A percentile compares a stretch with the other conserved stretches of the same genome.
Evolutionary conservation across 306 rosid species (phyloP).

Genomic region (Castanea sativa): DNA sequence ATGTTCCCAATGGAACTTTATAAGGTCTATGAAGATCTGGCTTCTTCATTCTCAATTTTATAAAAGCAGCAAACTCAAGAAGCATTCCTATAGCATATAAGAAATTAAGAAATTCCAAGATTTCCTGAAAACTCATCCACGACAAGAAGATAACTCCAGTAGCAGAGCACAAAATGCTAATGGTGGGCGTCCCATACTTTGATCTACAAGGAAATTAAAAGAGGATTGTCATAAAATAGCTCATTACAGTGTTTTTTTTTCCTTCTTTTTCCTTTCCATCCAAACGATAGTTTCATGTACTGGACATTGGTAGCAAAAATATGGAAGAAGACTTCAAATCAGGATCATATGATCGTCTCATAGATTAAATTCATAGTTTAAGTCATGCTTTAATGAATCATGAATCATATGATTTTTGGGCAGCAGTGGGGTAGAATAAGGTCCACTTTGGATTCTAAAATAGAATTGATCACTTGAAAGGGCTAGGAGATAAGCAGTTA

Average conservation of each 20-base stretch:
- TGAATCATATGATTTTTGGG: not conserved
- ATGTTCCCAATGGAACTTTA: constrained; percentile 69
- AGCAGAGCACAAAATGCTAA: constrained; percentile 81
- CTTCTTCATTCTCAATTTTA: constrained; percentile 59
- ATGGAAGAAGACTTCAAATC: not conserved
- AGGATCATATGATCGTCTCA: not conserved
- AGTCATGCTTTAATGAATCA: not conserved
- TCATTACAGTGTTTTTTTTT: not conserved
- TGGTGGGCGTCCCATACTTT: constrained; percentile 78
- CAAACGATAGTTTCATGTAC: not conserved
- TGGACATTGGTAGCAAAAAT: not conserved
- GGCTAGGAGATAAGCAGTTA: not conserved
- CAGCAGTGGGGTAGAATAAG: not conserved
- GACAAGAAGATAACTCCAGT: constrained; percentile 83
- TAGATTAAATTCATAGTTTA: not conserved
- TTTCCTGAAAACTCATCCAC: constrained; percentile 94
- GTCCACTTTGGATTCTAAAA: not conserved
- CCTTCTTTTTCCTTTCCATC: not conserved
- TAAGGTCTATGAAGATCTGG: constrained; percentile 83
- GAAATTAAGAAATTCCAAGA: constrained; percentile 83
- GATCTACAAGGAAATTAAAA: constrained; percentile 43
- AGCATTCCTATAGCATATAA: constrained; percentile 87
- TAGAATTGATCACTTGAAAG: not conserved
- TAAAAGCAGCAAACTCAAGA: constrained; percentile 80
- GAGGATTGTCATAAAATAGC: constrained; percentile 23